Percentiles rank a stretch among this genome's conserved stretches.
Evolutionary conservation across 2,329 filamentous ascomycete genomes (phyloP).

Genomic region (Epichloe baconii): DNA sequence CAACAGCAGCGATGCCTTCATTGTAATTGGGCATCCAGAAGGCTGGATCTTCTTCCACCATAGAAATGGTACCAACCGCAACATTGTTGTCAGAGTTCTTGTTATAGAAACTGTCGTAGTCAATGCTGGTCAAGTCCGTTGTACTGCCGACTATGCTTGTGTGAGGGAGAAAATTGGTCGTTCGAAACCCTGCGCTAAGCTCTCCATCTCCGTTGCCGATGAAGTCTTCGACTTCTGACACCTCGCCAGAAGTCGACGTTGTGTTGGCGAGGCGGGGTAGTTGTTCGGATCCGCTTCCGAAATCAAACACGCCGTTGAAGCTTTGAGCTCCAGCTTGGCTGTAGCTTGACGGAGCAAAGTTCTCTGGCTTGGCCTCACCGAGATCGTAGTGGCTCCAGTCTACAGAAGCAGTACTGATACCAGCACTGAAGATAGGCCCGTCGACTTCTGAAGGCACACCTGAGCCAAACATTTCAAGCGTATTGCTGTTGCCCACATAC

Average conservation of each 20-base stretch:
- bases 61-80: constrained; percentile 29
- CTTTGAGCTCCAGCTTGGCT: constrained; percentile 38
- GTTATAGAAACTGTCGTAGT: constrained; percentile 44
- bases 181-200: constrained; percentile 33
- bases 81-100: constrained; percentile 27
- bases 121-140: constrained; percentile 35
- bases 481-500: constrained; percentile 29
- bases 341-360: constrained; percentile 40
- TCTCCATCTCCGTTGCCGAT: constrained; percentile 34
- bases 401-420: constrained; percentile 40
- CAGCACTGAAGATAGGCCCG: constrained; percentile 47
- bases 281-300: constrained; percentile 38
- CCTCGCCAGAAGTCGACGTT: constrained; percentile 52
- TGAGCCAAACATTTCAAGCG: constrained; percentile 39
- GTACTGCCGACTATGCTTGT: constrained; percentile 27
- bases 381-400: constrained; percentile 35
- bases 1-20: constrained; percentile 22
- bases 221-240: constrained; percentile 53
- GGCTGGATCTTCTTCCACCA: constrained; percentile 38
- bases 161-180: constrained; percentile 33
- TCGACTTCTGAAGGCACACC: constrained; percentile 38
- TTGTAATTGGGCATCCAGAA: constrained; percentile 37
- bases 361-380: constrained; percentile 29
- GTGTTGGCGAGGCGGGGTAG: constrained; percentile 40
- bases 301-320: constrained; percentile 39